Percentiles rank a stretch among this genome's conserved stretches.
These are phyloP conservation scores for Oryza longistaminata DNA, from an alignment of 176 grass and related monocot genomes.

Conservation along the genomic window DNA sequence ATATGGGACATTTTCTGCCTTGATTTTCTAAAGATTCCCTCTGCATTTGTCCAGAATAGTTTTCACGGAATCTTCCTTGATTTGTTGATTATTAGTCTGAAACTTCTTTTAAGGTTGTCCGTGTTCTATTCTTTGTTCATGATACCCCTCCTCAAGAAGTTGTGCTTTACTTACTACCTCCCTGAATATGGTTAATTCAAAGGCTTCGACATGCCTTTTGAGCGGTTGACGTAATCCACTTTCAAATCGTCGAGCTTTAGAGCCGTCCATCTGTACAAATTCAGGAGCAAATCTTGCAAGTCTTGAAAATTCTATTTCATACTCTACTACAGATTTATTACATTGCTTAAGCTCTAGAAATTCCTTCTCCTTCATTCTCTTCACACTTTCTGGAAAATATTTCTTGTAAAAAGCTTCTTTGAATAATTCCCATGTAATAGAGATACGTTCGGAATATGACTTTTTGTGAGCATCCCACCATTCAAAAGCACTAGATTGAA, in stretches of 20 bases:
- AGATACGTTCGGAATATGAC: not conserved
- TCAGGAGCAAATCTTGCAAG: not conserved
- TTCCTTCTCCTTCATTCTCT: not conserved
- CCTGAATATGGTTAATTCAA: not conserved
- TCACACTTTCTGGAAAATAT: not conserved
- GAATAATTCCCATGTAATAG: not conserved
- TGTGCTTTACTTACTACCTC: conserved; percentile 1
- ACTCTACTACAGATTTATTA: not conserved
- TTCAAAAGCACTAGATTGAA: not conserved
- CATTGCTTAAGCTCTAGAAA: not conserved
- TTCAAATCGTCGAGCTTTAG: not conserved
- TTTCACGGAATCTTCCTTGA: not conserved
- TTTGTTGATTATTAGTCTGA: not conserved
- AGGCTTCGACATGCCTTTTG: not conserved
- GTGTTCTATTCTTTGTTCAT: not conserved
- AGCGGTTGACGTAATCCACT: not conserved
- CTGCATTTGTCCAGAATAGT: too few relatives aligned
- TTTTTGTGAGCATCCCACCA: not conserved
- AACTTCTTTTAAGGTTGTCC: not conserved
- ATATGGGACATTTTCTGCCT: not conserved
- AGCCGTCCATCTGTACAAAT: not conserved
- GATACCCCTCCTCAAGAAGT: not conserved
- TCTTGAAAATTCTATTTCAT: conserved; percentile 4
- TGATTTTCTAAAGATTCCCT: too few relatives aligned
- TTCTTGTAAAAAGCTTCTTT: not conserved